A percentile compares a stretch with the other conserved stretches of the same genome.
Evolutionary conservation across 148 eudicot species (phyloP).

Genomic region (Limonium bicolor): DNA sequence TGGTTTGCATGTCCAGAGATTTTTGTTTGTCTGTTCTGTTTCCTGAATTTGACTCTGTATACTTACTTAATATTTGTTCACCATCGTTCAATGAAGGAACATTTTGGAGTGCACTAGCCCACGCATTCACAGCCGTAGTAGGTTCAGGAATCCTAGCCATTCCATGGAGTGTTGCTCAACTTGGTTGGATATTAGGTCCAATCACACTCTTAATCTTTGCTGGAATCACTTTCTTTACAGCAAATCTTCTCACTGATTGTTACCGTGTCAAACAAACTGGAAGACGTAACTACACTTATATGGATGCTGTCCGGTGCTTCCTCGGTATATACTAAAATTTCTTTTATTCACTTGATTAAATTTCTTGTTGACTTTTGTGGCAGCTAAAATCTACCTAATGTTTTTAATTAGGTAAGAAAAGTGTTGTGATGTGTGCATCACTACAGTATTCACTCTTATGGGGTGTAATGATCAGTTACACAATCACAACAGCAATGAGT

Average conservation of each 20-base stretch:
- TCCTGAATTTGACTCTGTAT: no score
- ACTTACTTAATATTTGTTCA: no score
- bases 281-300: constrained; percentile 10
- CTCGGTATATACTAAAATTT: constrained; percentile 5
- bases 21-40: no score
- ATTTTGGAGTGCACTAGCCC: constrained; percentile 6
- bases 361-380: no score
- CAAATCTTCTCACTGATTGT: constrained; percentile 13
- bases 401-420: constrained; percentile 8
- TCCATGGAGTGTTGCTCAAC: constrained; percentile 19
- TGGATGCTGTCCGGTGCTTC: constrained; percentile 11
- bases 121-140: constrained; percentile 13
- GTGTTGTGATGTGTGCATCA: constrained; percentile 1
- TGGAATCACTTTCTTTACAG: constrained; percentile 5
- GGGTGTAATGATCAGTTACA: constrained; percentile 13
- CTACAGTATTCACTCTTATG: constrained; percentile 9
- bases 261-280: constrained; percentile 14
- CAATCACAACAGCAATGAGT: constrained; percentile 11
- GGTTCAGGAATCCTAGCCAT: constrained; percentile 17
- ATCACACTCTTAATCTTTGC: constrained; percentile 11
- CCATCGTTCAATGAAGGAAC: no score
- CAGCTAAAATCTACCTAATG: no score
- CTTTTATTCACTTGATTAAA: no score
- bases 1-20: no score
- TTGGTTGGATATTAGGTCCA: constrained; percentile 21